phyloP scores from a whole-genome alignment of 1,284 basidiomycete species.

The Rhodotorula sp. region DNA sequence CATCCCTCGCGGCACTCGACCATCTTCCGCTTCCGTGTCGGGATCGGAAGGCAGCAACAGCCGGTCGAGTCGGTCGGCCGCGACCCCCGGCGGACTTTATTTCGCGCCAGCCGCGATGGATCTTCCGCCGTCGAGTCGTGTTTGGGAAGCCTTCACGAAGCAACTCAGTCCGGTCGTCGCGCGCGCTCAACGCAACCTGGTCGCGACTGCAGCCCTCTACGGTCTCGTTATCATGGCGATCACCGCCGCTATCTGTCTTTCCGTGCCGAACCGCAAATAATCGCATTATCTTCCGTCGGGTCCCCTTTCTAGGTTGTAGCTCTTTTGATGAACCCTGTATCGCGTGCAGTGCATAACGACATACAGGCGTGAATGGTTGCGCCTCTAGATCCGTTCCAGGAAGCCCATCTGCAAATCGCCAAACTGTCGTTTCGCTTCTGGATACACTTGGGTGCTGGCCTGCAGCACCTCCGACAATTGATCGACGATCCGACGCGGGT shows the following conservation, averaged over 20 bases:
- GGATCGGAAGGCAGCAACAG: not conserved
- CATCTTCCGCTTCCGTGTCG: slow-evolving; percentile 14
- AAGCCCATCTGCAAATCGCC: slow-evolving; percentile 32
- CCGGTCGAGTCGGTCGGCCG: slow-evolving; percentile 13
- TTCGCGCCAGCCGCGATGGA: slow-evolving; percentile 24
- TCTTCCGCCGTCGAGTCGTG: slow-evolving; percentile 18
- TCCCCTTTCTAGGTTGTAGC: no score
- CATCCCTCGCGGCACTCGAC: slow-evolving; percentile 21
- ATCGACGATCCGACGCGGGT: slow-evolving; percentile 22
- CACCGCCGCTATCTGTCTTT: slow-evolving; percentile 33
- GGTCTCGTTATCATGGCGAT: slow-evolving; percentile 17
- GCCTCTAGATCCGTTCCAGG: slow-evolving; percentile 32
- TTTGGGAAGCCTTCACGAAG: slow-evolving; percentile 33
- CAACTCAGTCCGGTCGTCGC: slow-evolving; percentile 25
- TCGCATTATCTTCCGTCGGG: not conserved
- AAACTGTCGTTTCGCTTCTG: slow-evolving; percentile 26
- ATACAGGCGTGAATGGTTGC: no score
- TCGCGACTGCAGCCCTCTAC: slow-evolving; percentile 24
- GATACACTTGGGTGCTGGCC: slow-evolving; percentile 33
- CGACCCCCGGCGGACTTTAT: slow-evolving; percentile 32
- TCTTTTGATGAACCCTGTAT: no score
- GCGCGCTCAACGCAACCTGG: slow-evolving; percentile 27
- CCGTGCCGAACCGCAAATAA: slow-evolving; percentile 23
- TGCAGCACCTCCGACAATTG: slow-evolving; percentile 21
- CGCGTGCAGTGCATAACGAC: no score